Evolutionary conservation across 208 protist species (phyloP).

Genomic region (Trypanosoma avium): DNA sequence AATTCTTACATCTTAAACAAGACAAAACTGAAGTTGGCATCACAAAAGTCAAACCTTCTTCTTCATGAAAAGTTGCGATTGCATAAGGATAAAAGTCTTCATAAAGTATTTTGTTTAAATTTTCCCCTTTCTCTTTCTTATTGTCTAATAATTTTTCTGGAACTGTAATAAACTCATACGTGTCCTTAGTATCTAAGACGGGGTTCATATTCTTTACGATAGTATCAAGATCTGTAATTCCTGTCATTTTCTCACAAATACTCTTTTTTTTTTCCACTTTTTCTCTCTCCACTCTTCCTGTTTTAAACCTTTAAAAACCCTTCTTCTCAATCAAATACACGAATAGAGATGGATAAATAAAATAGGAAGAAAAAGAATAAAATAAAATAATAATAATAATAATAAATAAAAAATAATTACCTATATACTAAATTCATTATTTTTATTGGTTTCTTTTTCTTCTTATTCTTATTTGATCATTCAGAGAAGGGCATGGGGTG

Average conservation of each 20-base stretch:
- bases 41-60: not conserved
- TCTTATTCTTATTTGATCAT: too few relatives aligned
- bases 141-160: not conserved
- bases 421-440: too few relatives aligned
- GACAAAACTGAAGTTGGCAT: not conserved
- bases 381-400: too few relatives aligned
- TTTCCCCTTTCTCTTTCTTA: not conserved
- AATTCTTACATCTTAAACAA: not conserved
- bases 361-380: not conserved
- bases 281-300: not conserved
- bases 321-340: not conserved
- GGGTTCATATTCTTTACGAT: not conserved
- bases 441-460: too few relatives aligned
- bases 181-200: not conserved
- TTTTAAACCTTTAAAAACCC: too few relatives aligned
- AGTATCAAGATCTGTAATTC: not conserved
- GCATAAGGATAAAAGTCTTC: not conserved
- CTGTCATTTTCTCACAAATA: not conserved
- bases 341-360: not conserved
- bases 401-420: too few relatives aligned
- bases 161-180: not conserved
- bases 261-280: not conserved
- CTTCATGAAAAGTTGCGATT: not conserved
- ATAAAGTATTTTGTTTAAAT: not conserved
- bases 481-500: too few relatives aligned